Base-by-base conservation (phyloP, 495 filamentous ascomycete genomes). In the Penicillium riverlandense region DNA sequence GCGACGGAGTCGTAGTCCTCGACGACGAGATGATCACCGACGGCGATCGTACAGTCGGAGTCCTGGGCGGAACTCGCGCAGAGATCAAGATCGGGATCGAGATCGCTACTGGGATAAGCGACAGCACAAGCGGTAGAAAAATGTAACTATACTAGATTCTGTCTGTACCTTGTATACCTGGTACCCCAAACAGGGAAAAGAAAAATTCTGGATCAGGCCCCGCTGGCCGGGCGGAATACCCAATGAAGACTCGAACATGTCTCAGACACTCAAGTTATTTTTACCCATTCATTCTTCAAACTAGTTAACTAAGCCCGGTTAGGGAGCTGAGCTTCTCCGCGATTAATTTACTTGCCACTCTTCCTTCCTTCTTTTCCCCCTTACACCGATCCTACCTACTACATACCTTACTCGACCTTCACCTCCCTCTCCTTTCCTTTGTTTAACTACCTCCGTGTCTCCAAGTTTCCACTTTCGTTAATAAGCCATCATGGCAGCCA, bases 21-120 rank as follows among this genome's bases (percentile, higher is more conserved):
- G 52, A 38, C 41, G 50, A 34, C 57, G 59, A 47, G 49, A 63
- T 34, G 39, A 49, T 6, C 34, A 58, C 22, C 58, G 65, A 9
- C 63, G 61, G 38, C 53, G 62, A 49, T 70, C 71, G 29, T 53
- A 73, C 43, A 82, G 79, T 52, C 66, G 75, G 31, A 82, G 79
- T 50, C 77, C 77, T 5, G 48, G 45, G 22, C 55, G 53, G 11
- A 47, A 52, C 35, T 60, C 54, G 36, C 57, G 57, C 11, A 47
- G 30, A 43, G 47, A 58, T 38, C 49, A 54, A 29, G 53, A 65
- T 38, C 57, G 61, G 29, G 53, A 65, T 38, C 57, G 61, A 31
- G 56, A 61, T 46, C 57, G 62, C 39, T 55, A 66, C 44, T 58
- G 54, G 38, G 53, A 59, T 34, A 54, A 56, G 12, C 57, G 57